Evolutionary conservation across 176 grass and related monocot species (phyloP).

Genomic region (Aegilops umbellulata): DNA sequence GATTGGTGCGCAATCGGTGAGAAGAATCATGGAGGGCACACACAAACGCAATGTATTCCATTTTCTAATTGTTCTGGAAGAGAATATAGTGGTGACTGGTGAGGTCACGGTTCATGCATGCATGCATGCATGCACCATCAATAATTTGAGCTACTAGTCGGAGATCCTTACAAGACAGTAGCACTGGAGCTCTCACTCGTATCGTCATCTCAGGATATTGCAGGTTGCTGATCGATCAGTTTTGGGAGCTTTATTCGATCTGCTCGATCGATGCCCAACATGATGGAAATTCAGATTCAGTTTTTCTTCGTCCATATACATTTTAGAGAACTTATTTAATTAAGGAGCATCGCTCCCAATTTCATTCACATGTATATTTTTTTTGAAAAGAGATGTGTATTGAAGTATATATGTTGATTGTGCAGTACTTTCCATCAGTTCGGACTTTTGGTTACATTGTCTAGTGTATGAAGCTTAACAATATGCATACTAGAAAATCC

Average conservation of each 20-base stretch:
- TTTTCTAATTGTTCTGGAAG: conserved; percentile 48
- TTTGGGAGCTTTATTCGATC: neutral
- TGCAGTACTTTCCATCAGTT: no score
- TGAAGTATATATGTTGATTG: no score
- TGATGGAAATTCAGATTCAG: conserved; percentile 1
- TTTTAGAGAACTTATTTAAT: neutral
- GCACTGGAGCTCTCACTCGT: conserved; percentile 17
- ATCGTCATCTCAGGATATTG: conserved; percentile 26
- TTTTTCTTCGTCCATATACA: neutral
- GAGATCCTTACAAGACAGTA: conserved; percentile 29
- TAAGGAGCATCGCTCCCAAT: neutral
- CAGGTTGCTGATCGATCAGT: conserved; percentile 1
- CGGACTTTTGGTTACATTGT: no score
- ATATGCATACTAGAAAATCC: no score
- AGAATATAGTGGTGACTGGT: conserved; percentile 45
- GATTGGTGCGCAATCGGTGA: conserved; percentile 26
- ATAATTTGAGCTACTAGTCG: conserved; percentile 47
- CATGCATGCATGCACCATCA: conserved; percentile 8
- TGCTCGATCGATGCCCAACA: neutral
- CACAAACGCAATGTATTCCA: conserved; percentile 25
- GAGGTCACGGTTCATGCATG: conserved; percentile 33
- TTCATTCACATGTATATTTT: no score
- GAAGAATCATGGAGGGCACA: conserved; percentile 36
- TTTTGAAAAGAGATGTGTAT: no score
- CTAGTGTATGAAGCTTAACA: no score